A percentile compares a stretch with the other conserved stretches of the same genome.
phyloP scores from a whole-genome alignment of 768 basidiomycete genomes.

The Boletus subparvulus region DNA sequence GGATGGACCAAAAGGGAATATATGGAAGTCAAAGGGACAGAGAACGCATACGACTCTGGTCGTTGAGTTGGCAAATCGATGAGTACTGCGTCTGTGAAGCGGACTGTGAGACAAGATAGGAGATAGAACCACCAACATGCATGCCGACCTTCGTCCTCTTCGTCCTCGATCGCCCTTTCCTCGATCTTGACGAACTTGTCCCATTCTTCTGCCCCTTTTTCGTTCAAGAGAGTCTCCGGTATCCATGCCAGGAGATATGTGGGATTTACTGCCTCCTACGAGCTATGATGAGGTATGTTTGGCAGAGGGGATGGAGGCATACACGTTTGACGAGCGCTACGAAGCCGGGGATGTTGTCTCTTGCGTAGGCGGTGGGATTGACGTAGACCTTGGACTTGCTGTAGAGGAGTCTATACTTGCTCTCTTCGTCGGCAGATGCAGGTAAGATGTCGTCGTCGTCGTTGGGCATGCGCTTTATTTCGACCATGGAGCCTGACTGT shows the following conservation, averaged over 20 bases:
- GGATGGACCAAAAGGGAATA: constrained; percentile 87
- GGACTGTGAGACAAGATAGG: constrained; percentile 6
- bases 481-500: constrained; percentile 67
- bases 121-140: not conserved
- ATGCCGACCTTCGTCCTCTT: constrained; percentile 70
- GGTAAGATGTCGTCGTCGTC: constrained; percentile 16
- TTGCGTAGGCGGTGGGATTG: constrained; percentile 86
- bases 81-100: constrained; percentile 67
- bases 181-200: constrained; percentile 89
- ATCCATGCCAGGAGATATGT: constrained; percentile 90
- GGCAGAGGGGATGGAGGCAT: constrained; percentile 28
- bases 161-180: constrained; percentile 53
- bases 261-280: constrained; percentile 71
- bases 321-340: constrained; percentile 89
- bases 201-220: constrained; percentile 82
- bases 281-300: constrained; percentile 9
- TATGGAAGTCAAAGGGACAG: constrained; percentile 85
- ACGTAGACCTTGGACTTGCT: constrained; percentile 95
- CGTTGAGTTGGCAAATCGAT: constrained; percentile 81
- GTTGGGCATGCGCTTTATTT: constrained; percentile 52
- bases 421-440: constrained; percentile 45
- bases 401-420: constrained; percentile 73
- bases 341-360: constrained; percentile 95
- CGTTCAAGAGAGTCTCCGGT: constrained; percentile 79
- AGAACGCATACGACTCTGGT: constrained; percentile 92